A percentile compares a stretch with the other conserved stretches of the same genome.
Conservation (phyloP, 257 asterid genomes). For the Penstemon davidsonii region DNA sequence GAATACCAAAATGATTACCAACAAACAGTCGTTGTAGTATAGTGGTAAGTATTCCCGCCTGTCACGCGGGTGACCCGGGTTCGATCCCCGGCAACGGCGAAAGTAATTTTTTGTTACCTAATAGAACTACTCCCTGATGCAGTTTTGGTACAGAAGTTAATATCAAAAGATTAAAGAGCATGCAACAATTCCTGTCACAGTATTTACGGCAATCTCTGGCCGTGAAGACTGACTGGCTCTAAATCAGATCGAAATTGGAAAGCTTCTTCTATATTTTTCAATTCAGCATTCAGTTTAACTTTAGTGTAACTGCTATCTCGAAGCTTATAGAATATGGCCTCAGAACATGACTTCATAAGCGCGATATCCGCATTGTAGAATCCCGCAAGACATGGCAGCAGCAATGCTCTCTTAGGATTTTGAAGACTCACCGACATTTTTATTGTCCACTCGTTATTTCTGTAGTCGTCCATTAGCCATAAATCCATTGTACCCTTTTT, state of each 20-base stretch:
- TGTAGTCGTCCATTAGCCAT: neutral
- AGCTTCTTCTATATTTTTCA: neutral
- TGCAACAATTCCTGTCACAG: no score
- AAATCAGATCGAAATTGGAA: slow-evolving; percentile 27
- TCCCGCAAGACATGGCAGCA: neutral
- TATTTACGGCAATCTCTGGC: no score
- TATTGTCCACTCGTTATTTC: neutral
- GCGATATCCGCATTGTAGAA: slow-evolving; percentile 5
- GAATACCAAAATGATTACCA: no score
- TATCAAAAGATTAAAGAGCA: slow-evolving; percentile 23
- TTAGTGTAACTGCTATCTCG: neutral
- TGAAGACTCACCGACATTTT: neutral
- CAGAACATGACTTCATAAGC: neutral
- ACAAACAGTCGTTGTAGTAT: slow-evolving; percentile 47
- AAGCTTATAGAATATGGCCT: neutral
- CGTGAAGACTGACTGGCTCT: neutral
- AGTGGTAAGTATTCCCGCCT: slow-evolving; percentile 69
- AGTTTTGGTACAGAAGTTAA: slow-evolving; percentile 74
- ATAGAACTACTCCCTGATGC: slow-evolving; percentile 45
- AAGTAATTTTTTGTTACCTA: no score
- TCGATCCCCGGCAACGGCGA: slow-evolving; percentile 47
- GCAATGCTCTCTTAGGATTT: neutral
- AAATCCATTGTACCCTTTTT: neutral
- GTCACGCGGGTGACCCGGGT: slow-evolving; percentile 66
- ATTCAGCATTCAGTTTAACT: neutral